Evolutionary conservation across 805 yeast genomes (phyloP), one percentile per base, ranked within the genome.

Genomic region (Komagataella pastoris): DNA sequence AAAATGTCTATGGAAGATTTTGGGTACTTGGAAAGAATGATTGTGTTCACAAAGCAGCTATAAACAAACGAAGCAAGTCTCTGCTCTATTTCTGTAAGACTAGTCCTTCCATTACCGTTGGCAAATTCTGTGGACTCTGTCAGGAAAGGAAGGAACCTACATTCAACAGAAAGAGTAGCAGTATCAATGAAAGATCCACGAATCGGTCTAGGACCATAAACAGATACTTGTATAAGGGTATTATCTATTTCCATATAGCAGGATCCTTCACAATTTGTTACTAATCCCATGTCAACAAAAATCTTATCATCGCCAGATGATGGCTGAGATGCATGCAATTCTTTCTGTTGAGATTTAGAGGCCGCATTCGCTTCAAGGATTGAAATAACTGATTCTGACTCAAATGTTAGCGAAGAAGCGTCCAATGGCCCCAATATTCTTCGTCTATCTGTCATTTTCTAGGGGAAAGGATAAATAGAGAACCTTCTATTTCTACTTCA

Each of bases 201-300:
- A 30, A 61, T 81, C 6, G 98, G 97, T 57, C 89, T 74, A 3
- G 98, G 98, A 0, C 98, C 98, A 65, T 81, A 86, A 0, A 91
- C 81, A 3, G 88, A 75, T 1, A 84, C 83, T 51, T 82, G 78
- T 5, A 88, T 65, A 48, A 81, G 76, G 23, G 77, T 77, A 23
- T 77, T 73, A 36, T 78, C 85, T 0, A 73, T 68, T 64, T 90
- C 97, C 18, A 88, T 61, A 57, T 84, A 86, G 2, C 95, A 77
- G 18, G 96, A 88, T 2, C 98, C 97, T 59, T 81, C 81, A 51
- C 89, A 81, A 59, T 85, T 85, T 40, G 79, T 74, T 40, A 85
- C 74, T 43, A 82, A 67, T 5, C 88, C 87, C 6, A 84, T 79
- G 58, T 80, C 74, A 40, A 83, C 65, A 67, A 75, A 88, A 47